Base-by-base conservation (phyloP, 768 basidiomycete species). In the Guyanaporus albipodus region DNA sequence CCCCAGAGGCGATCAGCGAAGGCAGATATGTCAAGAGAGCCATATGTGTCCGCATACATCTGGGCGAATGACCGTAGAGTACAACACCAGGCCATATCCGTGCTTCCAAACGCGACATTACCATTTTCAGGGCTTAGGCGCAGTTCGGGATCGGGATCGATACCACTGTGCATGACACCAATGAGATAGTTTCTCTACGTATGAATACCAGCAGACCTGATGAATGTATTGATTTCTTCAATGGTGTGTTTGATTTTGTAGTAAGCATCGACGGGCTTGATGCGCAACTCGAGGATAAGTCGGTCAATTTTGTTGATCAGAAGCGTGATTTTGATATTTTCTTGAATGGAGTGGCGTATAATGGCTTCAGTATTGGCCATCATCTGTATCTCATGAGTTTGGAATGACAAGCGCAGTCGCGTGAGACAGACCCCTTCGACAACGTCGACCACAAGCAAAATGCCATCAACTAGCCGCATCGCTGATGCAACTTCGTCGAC, bases 201-300 rank as follows among this genome's bases (percentile, higher is more conserved):
- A 37, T 18, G 14, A 34, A 44, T 43, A 3, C 14, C 18, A 48
- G 59, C 74, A 50, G 46, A 92, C 91, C 91, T 87, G 63, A 99
- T 97, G 67, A 94, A 86, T 1, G 85, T 89, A 66, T 99, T 99
- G 42, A 99, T 85, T 67, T 99, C 96, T 64, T 99, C 96, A 45
- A 99, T 95, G 2, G 94, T 97, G 64, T 98, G 95, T 67, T 91
- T 95, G 55, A 99, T 91, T 76, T 99, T 99, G 73, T 94, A 97
- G 73, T 91, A 99, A 0, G 96, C 96, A 59, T 99, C 96, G 33
- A 84, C 72, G 44, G 96, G 96, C 60, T 94, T 94, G 61, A 99
- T 84, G 37, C 96, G 84, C 47, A 99, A 75, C 69, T 99, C 96
- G 45, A 99, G 81, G 53, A 98, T 97, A 41, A 99, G 80, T 45